Base-by-base conservation (phyloP, 495 filamentous ascomycete species). In the Glonium stellatum region DNA sequence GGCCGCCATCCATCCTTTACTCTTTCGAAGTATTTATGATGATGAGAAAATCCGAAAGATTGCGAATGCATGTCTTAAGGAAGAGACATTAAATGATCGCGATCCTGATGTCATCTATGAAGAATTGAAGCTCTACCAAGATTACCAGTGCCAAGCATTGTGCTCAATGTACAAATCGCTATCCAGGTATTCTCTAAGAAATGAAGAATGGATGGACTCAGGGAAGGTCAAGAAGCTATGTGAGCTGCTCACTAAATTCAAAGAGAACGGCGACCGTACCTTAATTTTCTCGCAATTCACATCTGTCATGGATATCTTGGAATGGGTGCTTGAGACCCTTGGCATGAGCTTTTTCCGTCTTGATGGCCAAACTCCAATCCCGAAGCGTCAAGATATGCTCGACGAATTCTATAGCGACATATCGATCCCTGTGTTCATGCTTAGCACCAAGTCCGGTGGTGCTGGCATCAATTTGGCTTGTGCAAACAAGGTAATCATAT, bases 401-500 rank as follows among this genome's bases (percentile, higher is more conserved):
- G 90, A 97, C 68, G 79, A 85, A 15, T 98, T 96, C 76, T 82
- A 88, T 60, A 77, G 82, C 6, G 82, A 92, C 60, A 75, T 77
- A 5, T 79, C 82, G 6, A 95, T 98, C 58, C 86, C 89, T 0
- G 91, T 92, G 1, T 98, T 98, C 73, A 79, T 98, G 36, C 80
- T 98, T 0, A 92, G 88, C 0, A 98, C 93, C 6, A 92, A 89
- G 60, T 90, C 93, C 9, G 93, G 93, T 19, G 93, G 93, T 37
- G 90, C 92, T 2, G 93, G 93, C 15, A 95, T 98, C 74, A 98
- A 98, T 73, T 72, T 98, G 35, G 89, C 90, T 12, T 88, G 85
- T 44, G 95, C 93, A 2, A 97, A 97, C 75, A 97, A 96, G 77
- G 92, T 98, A 60, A 82, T 98, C 71, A 92, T 98, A 67, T 97